phyloP scores from a whole-genome alignment of 2,329 filamentous ascomycete species.

The Fonsecaea pugnacius region DNA sequence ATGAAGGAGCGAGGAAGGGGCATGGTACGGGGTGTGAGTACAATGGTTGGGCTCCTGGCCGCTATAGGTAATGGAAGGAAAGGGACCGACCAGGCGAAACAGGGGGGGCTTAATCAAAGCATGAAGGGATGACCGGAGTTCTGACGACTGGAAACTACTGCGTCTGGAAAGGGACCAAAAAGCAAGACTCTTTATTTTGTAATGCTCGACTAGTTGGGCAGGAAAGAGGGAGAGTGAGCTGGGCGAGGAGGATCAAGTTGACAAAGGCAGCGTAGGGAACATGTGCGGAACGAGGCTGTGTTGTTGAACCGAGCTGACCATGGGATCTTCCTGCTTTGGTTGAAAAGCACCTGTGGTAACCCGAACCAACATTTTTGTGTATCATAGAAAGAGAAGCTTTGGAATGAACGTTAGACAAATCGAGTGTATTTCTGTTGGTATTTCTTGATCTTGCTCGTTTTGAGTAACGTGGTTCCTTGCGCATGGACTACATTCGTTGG shows the following conservation, averaged over 20 bases:
- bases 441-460: neutral
- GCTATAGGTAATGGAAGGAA: slow-evolving; percentile 19
- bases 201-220: slow-evolving; percentile 23
- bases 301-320: neutral
- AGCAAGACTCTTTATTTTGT: slow-evolving; percentile 28
- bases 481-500: neutral
- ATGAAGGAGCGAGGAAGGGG: slow-evolving; percentile 24
- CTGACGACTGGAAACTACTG: slow-evolving; percentile 16
- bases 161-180: slow-evolving; percentile 21
- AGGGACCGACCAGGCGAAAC: slow-evolving; percentile 12
- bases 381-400: slow-evolving; percentile 6
- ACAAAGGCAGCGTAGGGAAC: neutral
- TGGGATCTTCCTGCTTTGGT: neutral
- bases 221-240: slow-evolving; percentile 6
- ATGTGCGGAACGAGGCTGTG: neutral
- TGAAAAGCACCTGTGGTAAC: neutral
- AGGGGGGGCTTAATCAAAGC: slow-evolving; percentile 24
- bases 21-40: slow-evolving; percentile 6
- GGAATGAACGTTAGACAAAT: neutral
- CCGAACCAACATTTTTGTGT: slow-evolving; percentile 1
- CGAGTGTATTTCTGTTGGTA: too few species aligned
- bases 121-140: slow-evolving; percentile 34
- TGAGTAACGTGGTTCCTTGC: neutral
- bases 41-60: slow-evolving; percentile 4
- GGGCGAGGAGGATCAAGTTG: slow-evolving; percentile 5